A percentile compares a stretch with the other conserved stretches of the same genome.
phyloP scores from a whole-genome alignment of 129 eudicot genomes.

The Helianthus tuberosus region DNA sequence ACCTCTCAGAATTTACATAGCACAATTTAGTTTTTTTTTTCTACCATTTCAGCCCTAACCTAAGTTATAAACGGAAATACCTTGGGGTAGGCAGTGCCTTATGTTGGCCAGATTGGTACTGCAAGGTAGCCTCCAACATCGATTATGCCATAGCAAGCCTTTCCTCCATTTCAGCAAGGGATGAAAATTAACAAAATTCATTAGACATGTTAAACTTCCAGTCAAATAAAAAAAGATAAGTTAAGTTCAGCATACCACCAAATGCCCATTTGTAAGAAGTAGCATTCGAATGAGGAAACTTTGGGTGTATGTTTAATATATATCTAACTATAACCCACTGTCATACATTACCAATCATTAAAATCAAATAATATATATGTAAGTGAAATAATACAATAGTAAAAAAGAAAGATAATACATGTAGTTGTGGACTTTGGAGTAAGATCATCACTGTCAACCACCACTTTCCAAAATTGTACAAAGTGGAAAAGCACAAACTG shows the following conservation, averaged over 20 bases:
- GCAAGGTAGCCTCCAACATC: constrained; percentile 97
- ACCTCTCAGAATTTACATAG: too few relatives aligned
- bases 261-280: constrained; percentile 82
- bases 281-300: constrained; percentile 77
- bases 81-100: constrained; percentile 79
- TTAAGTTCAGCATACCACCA: constrained; percentile 52
- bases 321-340: constrained; percentile 47
- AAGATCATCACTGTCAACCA: constrained; percentile 59
- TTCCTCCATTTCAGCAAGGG: constrained; percentile 3
- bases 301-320: constrained; percentile 55
- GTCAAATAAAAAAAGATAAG: not conserved
- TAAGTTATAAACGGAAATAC: constrained; percentile 33
- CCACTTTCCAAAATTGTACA: constrained; percentile 97
- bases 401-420: constrained; percentile 40
- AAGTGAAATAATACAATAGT: not conserved
- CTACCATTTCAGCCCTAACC: too few relatives aligned
- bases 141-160: constrained; percentile 89
- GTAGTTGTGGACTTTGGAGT: constrained; percentile 44
- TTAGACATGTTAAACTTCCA: constrained; percentile 1
- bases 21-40: too few relatives aligned
- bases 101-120: constrained; percentile 69
- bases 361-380: constrained; percentile 1
- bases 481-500: constrained; percentile 77
- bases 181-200: constrained; percentile 19
- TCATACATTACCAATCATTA: constrained; percentile 16